Percentiles rank a stretch among this genome's conserved stretches.
phyloP scores from a whole-genome alignment of 805 yeast species.

The Groenewaldozyma tartarivorans region DNA sequence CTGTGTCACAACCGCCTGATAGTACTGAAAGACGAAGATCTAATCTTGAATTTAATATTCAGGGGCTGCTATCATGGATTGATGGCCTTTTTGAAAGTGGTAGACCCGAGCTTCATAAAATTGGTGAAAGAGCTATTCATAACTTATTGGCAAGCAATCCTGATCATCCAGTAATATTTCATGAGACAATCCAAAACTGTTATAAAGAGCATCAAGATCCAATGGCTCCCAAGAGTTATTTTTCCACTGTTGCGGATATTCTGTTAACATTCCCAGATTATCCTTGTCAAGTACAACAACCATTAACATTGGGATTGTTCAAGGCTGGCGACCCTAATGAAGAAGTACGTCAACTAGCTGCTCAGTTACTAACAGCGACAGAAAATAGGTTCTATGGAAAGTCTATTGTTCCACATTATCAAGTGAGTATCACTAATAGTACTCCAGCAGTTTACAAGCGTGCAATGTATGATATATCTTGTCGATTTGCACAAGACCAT shows the following conservation, averaged over 20 bases:
- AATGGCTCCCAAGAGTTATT: constrained; percentile 59
- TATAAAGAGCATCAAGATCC: constrained; percentile 36
- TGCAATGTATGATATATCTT: constrained; percentile 71
- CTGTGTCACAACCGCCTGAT: constrained; percentile 36
- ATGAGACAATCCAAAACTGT: constrained; percentile 63
- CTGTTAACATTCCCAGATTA: constrained; percentile 38
- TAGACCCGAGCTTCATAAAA: constrained; percentile 45
- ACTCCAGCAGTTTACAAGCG: constrained; percentile 81
- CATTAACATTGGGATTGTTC: constrained; percentile 66
- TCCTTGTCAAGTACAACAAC: constrained; percentile 50
- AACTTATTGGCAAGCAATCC: constrained; percentile 58
- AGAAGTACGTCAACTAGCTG: constrained; percentile 63
- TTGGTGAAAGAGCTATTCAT: constrained; percentile 64
- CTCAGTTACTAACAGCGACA: constrained; percentile 54
- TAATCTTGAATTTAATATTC: constrained; percentile 57
- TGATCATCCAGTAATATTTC: constrained; percentile 39
- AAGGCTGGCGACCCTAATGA: constrained; percentile 67
- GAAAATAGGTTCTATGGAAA: constrained; percentile 53
- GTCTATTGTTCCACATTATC: constrained; percentile 45
- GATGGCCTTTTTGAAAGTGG: constrained; percentile 52
- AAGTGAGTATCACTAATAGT: constrained; percentile 62
- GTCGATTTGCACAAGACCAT: constrained; percentile 52
- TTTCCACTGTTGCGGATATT: constrained; percentile 59
- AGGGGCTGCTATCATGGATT: constrained; percentile 70
- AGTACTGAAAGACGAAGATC: constrained; percentile 31